Evolutionary conservation across 805 yeast genomes (phyloP), one percentile per base, ranked within the genome.

Genomic region (Nakazawaea ernobii): DNA sequence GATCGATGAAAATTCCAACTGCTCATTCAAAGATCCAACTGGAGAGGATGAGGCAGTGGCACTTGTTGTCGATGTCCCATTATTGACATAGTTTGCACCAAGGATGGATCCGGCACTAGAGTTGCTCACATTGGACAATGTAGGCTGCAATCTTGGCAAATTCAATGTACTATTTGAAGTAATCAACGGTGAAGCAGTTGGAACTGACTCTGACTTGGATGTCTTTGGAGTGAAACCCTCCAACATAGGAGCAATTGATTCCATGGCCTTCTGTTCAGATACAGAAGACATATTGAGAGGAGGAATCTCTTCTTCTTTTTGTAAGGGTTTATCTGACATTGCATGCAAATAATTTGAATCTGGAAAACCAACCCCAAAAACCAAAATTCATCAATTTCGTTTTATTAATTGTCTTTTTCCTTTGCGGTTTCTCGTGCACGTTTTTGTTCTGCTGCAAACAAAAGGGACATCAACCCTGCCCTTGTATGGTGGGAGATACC

Each of bases 231-330:
- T 75, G 61, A 84, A 86, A 1, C 79, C 72, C 59, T 83, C 90
- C 36, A 86, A 63, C 59, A 86, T 84, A 2, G 95, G 94, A 0
- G 92, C 92, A 39, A 86, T 79, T 0, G 88, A 76, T 9, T 87
- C 91, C 71, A 85, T 82, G 10, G 92, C 92, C 52, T 71, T 79
- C 55, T 65, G 70, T 35, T 60, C 62, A 17, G 58, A 65, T 28
- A 65, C 45, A 1, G 68, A 55, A 32, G 63, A 66, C 20, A 59
- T 50, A 8, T 68, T 63, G 9, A 66, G 32, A 8, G 51, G 49
- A 7, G 53, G 49, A 33, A 50, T 50, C 27, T 43, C 49, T n/a
- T 14, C 71, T 45, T 56, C 66, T 10, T 56, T 56, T 39, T 55
- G 59, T 38, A 69, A 65, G 33, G 29, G n/a, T 9, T 11, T 15